Base-by-base conservation (phyloP, 257 asterid species). In the Solanum chilense region DNA sequence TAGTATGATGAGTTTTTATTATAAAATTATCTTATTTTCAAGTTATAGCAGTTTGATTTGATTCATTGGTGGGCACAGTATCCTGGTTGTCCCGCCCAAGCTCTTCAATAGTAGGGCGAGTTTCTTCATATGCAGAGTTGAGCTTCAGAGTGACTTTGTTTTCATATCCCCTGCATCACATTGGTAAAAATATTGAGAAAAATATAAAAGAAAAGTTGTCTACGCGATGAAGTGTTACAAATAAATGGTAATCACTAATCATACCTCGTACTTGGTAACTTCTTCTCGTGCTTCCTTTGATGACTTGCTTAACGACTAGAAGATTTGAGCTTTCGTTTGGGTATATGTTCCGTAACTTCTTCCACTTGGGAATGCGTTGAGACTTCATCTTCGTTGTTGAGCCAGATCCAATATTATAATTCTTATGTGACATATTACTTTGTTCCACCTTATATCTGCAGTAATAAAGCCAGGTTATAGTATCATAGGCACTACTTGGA, bases 21-120 rank as follows among this genome's bases (percentile, higher is more conserved):
- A 33, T 33, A 33, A 3, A 33, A 33, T 33, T 33, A 33, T 33
- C 1, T 33, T 33, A 3, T 33, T 33, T 33, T 33, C 35, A 1
- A 33, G 35, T 33, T 33, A 33, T 3, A 75, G 84, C 99, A 97
- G 18, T 92, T 90, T 41, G 99, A 97, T 60, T 91, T 91, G 23
- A 97, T 95, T 98, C 99, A 85, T 90, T 88, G 5, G 96, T 93
- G 7, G 98, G 93, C 74, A 97, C 95, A 9, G 4, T 93, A 85
- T 95, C 98, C 89, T 95, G 98, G 91, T 90, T 91, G 86, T 97
- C 97, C 89, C 94, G 92, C 89, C 93, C 98, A 11, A 92, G 96
- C 88, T 93, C 98, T 88, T 56, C 64, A 20, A 56, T 56, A 12
- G 64, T 56, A 56, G 64, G 64, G n/a, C 12, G 64, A 56, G 25